Conservation (phyloP, 345 rosid species). For the Populus euphratica region DNA sequence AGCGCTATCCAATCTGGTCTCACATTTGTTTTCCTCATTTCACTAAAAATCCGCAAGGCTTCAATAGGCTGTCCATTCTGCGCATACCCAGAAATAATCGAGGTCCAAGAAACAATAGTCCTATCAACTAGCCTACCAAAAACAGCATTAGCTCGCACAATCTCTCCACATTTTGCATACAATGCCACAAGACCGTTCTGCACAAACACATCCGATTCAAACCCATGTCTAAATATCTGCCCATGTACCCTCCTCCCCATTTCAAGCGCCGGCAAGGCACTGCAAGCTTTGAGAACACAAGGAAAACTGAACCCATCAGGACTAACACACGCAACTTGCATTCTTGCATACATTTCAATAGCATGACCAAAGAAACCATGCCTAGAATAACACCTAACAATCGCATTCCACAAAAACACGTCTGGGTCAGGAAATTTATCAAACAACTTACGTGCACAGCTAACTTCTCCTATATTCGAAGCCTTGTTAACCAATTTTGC, state of each 20-base stretch:
- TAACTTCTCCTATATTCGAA: slow-evolving; percentile 36
- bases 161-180: slow-evolving; percentile 55
- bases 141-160: slow-evolving; percentile 42
- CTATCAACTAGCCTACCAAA: slow-evolving; percentile 46
- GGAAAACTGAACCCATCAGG: slow-evolving; percentile 62
- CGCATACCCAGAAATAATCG: slow-evolving; percentile 59
- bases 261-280: slow-evolving; percentile 34
- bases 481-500: slow-evolving; percentile 37
- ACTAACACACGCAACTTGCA: slow-evolving; percentile 42
- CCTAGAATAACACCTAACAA: slow-evolving; percentile 51
- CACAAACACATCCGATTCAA: slow-evolving; percentile 56
- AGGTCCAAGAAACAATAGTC: slow-evolving; percentile 67
- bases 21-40: slow-evolving; percentile 47
- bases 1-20: slow-evolving; percentile 64
- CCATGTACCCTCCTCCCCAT: slow-evolving; percentile 50
- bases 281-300: slow-evolving; percentile 57
- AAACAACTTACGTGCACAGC: slow-evolving; percentile 54
- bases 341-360: slow-evolving; percentile 43
- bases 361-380: slow-evolving; percentile 38
- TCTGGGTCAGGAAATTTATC: slow-evolving; percentile 54
- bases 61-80: slow-evolving; percentile 61
- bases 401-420: slow-evolving; percentile 59
- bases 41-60: slow-evolving; percentile 50
- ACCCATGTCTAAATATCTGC: slow-evolving; percentile 56
- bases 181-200: slow-evolving; percentile 67